phyloP scores from a whole-genome alignment of 2,329 filamentous ascomycete species.

The Diplodia corticola region DNA sequence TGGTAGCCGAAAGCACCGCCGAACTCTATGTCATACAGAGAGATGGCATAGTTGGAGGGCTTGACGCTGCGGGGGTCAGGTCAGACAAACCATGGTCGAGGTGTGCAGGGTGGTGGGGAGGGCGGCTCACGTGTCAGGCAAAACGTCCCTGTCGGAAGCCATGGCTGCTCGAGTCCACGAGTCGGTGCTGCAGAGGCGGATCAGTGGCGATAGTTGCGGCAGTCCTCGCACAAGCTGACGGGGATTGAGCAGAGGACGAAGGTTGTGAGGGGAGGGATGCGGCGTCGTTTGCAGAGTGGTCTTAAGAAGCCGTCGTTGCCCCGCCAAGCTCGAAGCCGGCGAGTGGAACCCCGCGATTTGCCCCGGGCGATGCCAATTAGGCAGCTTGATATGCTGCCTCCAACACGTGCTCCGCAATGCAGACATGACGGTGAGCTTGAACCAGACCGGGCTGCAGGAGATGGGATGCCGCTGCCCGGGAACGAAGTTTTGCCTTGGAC shows the following conservation, averaged over 20 bases:
- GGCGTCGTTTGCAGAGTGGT: not conserved
- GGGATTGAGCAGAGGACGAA: not conserved
- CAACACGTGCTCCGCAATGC: not conserved
- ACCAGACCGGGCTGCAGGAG: no score
- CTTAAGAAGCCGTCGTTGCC: slow-evolving; percentile 15
- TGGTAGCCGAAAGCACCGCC: slow-evolving; percentile 76
- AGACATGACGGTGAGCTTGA: slow-evolving; percentile 2
- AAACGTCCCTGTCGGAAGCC: slow-evolving; percentile 49
- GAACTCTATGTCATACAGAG: slow-evolving; percentile 74
- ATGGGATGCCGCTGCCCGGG: not conserved
- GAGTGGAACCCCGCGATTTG: slow-evolving; percentile 21
- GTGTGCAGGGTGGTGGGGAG: not conserved
- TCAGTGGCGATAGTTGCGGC: not conserved
- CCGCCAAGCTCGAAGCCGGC: slow-evolving; percentile 15
- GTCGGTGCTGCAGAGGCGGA: slow-evolving; percentile 16
- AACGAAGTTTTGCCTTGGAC: slow-evolving; percentile 5
- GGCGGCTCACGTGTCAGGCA: slow-evolving; percentile 45
- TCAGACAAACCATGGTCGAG: not conserved
- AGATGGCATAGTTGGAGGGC: slow-evolving; percentile 82
- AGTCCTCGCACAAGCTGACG: not conserved
- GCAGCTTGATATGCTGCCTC: slow-evolving; percentile 13
- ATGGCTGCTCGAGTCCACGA: slow-evolving; percentile 31
- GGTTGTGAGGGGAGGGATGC: not conserved
- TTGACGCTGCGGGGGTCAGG: slow-evolving; percentile 60
- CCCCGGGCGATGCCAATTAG: slow-evolving; percentile 5